Base-by-base conservation (phyloP, 768 basidiomycete genomes). In the Punctularia strigosozonata region DNA sequence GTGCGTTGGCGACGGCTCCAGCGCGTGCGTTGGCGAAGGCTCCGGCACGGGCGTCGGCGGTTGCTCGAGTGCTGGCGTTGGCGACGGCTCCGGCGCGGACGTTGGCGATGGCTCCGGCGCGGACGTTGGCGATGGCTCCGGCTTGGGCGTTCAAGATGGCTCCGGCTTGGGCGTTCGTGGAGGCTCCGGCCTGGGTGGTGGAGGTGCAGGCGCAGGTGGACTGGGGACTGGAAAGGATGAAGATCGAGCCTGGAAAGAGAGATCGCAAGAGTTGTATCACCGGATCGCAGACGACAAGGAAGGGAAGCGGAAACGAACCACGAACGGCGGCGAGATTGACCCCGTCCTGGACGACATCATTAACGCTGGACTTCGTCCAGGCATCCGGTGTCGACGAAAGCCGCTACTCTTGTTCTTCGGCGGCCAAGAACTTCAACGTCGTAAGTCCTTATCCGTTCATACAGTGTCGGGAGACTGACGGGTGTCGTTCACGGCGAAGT, bases 401-500 rank as follows among this genome's bases (percentile, higher is more conserved):
- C 13, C 19, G 10, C 8, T 20, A 19, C 8, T 19, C 8, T 20
- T 34, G 13, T 13, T 34, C 13, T 34, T 13, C 33, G 8, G n/a
- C 25, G 52, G 48, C n/a, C 38, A 48, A 31, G 53, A 50, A 13
- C 41, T 43, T 12, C 49, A 49, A 10, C 47, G 10, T 52, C 49
- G 53, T 54, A 37, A 15, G 47, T 49, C 19, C 33, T 34, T 34
- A 8, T 28, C 8, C 20, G 10, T 8, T 8, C 18, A 8, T 19
- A 19, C n/a, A n/a, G n/a, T n/a, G n/a, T n/a, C n/a, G n/a, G n/a
- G n/a, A 34, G 8, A 8, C 18, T 34, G 33, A 19, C 10, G 19
- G 18, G 12, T 13, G 18, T 34, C 18, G 26, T 10, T 19, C 33
- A 8, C 20, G 20, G 10, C 10, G 8, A 8, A 34, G 33, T 19